Conservation (phyloP, 1,139 yeast species). For the Candida glucosophila region DNA sequence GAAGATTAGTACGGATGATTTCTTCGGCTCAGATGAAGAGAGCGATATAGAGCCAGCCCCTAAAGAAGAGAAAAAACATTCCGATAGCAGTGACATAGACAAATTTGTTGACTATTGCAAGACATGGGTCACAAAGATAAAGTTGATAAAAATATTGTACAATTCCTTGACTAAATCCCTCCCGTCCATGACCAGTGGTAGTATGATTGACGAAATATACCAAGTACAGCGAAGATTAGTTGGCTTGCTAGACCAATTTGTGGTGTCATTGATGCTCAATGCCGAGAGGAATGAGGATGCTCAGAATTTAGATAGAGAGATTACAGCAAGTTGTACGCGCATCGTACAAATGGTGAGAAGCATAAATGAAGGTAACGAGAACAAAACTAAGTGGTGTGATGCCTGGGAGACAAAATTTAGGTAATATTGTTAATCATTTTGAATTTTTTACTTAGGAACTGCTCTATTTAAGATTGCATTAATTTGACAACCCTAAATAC, state of each 20-base stretch:
- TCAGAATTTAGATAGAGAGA: conserved; percentile 13
- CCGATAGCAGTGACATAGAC: too few species aligned
- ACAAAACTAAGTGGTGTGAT: conserved; percentile 41
- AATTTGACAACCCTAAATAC: conserved; percentile 44
- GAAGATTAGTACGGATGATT: conserved; percentile 27
- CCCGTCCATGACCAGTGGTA: conserved; percentile 30
- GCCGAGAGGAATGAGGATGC: conserved; percentile 23
- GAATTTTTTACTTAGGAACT: too few species aligned
- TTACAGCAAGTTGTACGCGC: conserved; percentile 20
- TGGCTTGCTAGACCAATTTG: conserved; percentile 33
- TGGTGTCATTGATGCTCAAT: conserved; percentile 42
- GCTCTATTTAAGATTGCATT: conserved; percentile 2
- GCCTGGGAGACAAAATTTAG: conserved; percentile 40
- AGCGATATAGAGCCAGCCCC: conserved; percentile 14
- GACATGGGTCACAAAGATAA: conserved; percentile 51
- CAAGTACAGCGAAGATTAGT: conserved; percentile 22
- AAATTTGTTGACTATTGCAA: conserved; percentile 32
- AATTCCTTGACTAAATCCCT: conserved; percentile 49
- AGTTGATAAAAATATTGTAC: conserved; percentile 45
- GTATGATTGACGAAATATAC: conserved; percentile 27
- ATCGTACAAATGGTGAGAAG: conserved; percentile 27
- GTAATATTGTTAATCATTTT: too few species aligned
- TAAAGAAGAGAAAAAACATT: conserved; percentile 16
- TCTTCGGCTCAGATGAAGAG: conserved; percentile 25
- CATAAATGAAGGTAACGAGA: conserved; percentile 30